A percentile compares a stretch with the other conserved stretches of the same genome.
Evolutionary conservation across 2,329 filamentous ascomycete species (phyloP).

Genomic region (Didymosphaeria variabile): DNA sequence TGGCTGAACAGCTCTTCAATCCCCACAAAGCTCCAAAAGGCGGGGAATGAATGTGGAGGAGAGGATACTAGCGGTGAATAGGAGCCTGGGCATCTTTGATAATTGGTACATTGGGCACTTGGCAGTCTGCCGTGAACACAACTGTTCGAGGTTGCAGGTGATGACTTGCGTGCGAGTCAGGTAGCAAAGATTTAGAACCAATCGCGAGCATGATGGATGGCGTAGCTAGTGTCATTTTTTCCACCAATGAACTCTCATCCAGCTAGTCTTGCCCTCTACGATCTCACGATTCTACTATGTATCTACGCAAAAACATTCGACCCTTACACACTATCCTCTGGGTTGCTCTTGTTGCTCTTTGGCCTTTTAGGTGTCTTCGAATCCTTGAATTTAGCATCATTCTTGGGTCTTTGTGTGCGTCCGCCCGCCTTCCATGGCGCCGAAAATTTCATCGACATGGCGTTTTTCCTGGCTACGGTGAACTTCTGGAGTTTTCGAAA

Average conservation of each 20-base stretch:
- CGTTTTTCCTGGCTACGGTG: neutral
- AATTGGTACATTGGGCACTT: neutral
- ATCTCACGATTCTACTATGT: too few species aligned
- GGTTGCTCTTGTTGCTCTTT: too few species aligned
- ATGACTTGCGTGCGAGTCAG: neutral
- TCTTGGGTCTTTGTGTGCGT: neutral
- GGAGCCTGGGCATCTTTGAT: neutral
- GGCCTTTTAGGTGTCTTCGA: neutral
- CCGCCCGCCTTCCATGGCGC: neutral
- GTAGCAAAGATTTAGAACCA: neutral
- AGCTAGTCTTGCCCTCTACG: too few species aligned
- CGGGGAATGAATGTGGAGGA: neutral
- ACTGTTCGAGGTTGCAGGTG: neutral
- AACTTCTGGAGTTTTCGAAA: neutral
- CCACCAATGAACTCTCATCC: neutral
- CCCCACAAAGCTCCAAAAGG: neutral
- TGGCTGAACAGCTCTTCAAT: neutral
- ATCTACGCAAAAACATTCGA: too few species aligned
- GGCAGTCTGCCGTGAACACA: neutral
- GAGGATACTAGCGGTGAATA: neutral
- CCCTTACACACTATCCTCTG: too few species aligned
- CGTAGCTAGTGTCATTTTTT: neutral
- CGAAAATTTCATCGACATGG: neutral
- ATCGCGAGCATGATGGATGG: neutral
- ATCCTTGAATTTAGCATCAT: neutral